These are phyloP conservation scores for Populus alba DNA, from an alignment of 345 rosid species.

Conservation along the genomic window DNA sequence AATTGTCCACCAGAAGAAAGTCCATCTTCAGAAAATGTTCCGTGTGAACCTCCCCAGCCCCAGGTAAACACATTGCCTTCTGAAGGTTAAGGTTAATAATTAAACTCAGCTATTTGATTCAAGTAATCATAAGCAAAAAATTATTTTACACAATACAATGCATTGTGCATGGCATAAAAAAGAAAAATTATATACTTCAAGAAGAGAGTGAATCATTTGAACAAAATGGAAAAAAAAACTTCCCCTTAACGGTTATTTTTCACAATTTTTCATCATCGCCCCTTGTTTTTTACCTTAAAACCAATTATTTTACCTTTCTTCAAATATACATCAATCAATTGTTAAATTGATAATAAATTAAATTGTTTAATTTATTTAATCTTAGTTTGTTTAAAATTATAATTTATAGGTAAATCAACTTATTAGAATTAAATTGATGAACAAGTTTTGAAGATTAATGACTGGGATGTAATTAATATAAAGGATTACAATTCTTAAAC, in stretches of 20 bases:
- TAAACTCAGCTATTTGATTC: neutral
- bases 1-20: constrained; percentile 93
- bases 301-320: neutral
- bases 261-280: neutral
- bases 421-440: too few relatives aligned
- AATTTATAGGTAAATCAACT: too few relatives aligned
- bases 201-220: neutral
- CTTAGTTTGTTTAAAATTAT: too few relatives aligned
- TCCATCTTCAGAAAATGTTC: constrained; percentile 90
- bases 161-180: neutral
- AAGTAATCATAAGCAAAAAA: neutral
- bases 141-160: neutral
- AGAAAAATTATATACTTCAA: neutral
- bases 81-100: constrained; percentile 21
- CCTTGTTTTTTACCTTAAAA: neutral
- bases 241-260: neutral
- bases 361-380: too few relatives aligned
- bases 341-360: too few relatives aligned
- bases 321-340: too few relatives aligned
- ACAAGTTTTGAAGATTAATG: too few relatives aligned
- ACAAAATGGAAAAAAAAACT: neutral
- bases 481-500: too few relatives aligned
- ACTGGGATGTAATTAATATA: too few relatives aligned
- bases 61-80: constrained; percentile 79
- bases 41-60: constrained; percentile 98